phyloP scores from a whole-genome alignment of 305 asterid genomes.

The Solanum hybrid region DNA sequence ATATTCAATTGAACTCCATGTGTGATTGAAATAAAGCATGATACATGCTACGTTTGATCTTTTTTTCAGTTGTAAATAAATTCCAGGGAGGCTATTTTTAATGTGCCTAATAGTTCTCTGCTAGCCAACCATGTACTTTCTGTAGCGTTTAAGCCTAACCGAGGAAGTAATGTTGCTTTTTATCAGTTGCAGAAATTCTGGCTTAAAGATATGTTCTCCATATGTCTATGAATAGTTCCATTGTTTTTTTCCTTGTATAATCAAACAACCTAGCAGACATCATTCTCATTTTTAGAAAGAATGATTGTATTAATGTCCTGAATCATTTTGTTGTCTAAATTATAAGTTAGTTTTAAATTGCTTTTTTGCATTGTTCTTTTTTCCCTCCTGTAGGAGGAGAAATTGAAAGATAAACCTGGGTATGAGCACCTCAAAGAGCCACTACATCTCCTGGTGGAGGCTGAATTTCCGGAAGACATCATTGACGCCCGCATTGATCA shows the following conservation, averaged over 20 bases:
- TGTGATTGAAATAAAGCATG: not conserved
- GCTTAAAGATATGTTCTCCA: not conserved
- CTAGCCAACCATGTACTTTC: not conserved
- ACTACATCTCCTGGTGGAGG: slow-evolving; percentile 75
- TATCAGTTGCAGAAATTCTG: too few relatives aligned
- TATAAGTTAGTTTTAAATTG: not conserved
- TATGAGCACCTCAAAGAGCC: slow-evolving; percentile 82
- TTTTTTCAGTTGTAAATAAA: not conserved
- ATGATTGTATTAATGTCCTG: not conserved
- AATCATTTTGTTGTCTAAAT: not conserved
- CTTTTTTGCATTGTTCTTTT: not conserved
- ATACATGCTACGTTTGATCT: not conserved
- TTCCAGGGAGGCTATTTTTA: not conserved
- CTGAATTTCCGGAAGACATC: slow-evolving; percentile 72
- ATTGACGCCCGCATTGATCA: slow-evolving; percentile 61
- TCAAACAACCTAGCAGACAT: not conserved
- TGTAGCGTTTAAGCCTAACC: too few relatives aligned
- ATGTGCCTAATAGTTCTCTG: not conserved
- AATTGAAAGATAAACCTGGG: slow-evolving; percentile 65
- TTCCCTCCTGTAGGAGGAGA: slow-evolving; percentile 47
- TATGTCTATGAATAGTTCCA: not conserved
- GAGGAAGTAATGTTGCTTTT: too few relatives aligned
- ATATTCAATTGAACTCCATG: not conserved
- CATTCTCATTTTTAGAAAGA: not conserved
- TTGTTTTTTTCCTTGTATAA: not conserved